Evolutionary conservation across 352 stramenopile genomes (phyloP).

Genomic region (Phytophthora aleatoria): DNA sequence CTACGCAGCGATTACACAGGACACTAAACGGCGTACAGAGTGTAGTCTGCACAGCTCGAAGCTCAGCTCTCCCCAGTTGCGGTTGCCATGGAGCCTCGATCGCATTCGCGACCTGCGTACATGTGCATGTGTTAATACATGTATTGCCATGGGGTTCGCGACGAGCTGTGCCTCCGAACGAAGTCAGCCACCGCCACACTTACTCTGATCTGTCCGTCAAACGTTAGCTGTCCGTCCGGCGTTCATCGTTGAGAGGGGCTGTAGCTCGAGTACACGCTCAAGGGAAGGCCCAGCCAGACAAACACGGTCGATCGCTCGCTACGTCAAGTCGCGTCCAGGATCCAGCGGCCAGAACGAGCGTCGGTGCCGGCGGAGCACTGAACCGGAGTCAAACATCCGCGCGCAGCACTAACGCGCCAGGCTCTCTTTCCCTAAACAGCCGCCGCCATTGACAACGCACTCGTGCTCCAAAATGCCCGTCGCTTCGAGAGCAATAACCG

Average conservation of each 20-base stretch:
- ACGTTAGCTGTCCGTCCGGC: not conserved
- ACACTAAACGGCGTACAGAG: not conserved
- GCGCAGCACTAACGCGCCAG: conserved; percentile 5
- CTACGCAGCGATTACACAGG: conserved; percentile 12
- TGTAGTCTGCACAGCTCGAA: conserved; percentile 1
- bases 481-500: conserved; percentile 10
- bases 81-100: conserved; percentile 24
- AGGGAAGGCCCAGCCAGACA: conserved; percentile 18
- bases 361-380: not conserved
- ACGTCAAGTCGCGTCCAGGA: conserved; percentile 35
- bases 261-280: conserved; percentile 4
- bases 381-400: conserved; percentile 6
- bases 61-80: conserved; percentile 24
- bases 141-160: not conserved
- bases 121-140: not conserved
- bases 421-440: conserved; percentile 26
- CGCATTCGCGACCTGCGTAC: conserved; percentile 11
- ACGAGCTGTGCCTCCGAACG: conserved; percentile 13
- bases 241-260: conserved; percentile 1
- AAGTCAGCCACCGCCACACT: conserved; percentile 19
- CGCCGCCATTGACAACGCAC: conserved; percentile 1
- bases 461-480: not conserved
- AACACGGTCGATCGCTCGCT: conserved; percentile 20
- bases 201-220: conserved; percentile 16
- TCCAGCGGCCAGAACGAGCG: conserved; percentile 13